Evolutionary conservation across 345 rosid genomes (phyloP).

Genomic region (Pelargonium nanum): DNA sequence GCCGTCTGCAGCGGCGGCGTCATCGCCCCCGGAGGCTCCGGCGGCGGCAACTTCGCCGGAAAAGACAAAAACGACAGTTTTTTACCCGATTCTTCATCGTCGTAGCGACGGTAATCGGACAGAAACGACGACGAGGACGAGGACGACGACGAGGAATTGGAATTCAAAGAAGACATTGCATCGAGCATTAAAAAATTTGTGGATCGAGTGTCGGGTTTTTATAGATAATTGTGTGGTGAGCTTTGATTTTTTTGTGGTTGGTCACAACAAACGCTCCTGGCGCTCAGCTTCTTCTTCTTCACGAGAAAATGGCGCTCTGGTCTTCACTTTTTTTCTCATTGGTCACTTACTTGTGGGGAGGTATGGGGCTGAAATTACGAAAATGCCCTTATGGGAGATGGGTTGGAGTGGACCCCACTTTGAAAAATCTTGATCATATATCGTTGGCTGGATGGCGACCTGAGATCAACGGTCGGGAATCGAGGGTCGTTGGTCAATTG

Average conservation of each 20-base stretch:
- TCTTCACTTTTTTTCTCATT: not conserved
- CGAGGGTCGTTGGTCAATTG: too few species aligned
- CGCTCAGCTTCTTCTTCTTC: not conserved
- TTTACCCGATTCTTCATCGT: constrained; percentile 15
- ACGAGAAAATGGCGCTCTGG: not conserved
- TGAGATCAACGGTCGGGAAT: not conserved
- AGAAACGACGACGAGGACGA: not conserved
- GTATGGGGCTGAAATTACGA: not conserved
- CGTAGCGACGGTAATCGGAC: not conserved
- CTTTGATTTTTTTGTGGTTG: too few species aligned
- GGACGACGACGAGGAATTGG: not conserved
- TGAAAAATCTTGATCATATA: not conserved
- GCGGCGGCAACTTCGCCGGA: constrained; percentile 24
- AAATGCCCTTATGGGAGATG: not conserved
- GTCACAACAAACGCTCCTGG: not conserved
- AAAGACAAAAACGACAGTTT: constrained; percentile 48
- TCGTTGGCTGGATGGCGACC: not conserved
- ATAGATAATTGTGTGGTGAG: too few species aligned
- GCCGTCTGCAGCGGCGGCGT: constrained; percentile 54
- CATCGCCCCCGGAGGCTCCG: constrained; percentile 29
- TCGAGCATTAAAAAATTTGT: too few species aligned
- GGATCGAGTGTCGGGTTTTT: too few species aligned
- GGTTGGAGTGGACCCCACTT: not conserved
- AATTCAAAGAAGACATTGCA: too few species aligned
- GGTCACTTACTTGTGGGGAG: too few species aligned